Evolutionary conservation across 1,139 yeast genomes (phyloP), one percentile per base, ranked within the genome.

Genomic region (Scheffersomyces insectosa): DNA sequence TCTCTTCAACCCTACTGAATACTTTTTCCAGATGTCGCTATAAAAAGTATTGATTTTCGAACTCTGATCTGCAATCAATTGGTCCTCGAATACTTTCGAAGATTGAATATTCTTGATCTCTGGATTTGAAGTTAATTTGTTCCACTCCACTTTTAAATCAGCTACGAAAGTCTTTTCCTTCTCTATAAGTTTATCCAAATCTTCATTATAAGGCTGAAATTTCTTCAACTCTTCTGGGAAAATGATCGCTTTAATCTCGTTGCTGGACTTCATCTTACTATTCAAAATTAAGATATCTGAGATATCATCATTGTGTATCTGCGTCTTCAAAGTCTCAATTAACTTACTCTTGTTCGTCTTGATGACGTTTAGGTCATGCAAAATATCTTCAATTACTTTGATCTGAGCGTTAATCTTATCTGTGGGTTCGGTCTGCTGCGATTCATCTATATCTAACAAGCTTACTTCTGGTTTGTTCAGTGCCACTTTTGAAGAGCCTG

Each of bases 291-390:
- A 72, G 23, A 85, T 73, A 44, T 87, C 84, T 0, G 96, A 85
- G 41, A 91, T 89, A 59, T 93, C 97, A 63, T 93, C 99, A 15
- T 78, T 74, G 55, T 85, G 95, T 34, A 88, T 83, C 42, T 79
- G 79, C 6, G 71, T 75, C 59, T 89, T 90, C 57, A 91, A 73
- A 39, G 82, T 88, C 3, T 74, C 74, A 36, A 88, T 70, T 2
- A 85, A 74, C 37, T 80, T 72, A 14, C 68, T 63, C 42, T 95
- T 81, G 56, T 86, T 93, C 28, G 77, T 70, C 54, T 79, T 77
- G 32, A 85, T 55, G 9, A 56, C 55, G 41, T 72, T 70, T 50
- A 77, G 54, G 47, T 70, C 75, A 50, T 79, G 69, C 43, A 79
- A 63, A 39, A 70, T 52, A 25, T 79, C 77, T 42, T 82, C 79